Percentiles rank a stretch among this genome's conserved stretches.
phyloP scores from a whole-genome alignment of 2,329 filamentous ascomycete species.

The Neonectria punicea region DNA sequence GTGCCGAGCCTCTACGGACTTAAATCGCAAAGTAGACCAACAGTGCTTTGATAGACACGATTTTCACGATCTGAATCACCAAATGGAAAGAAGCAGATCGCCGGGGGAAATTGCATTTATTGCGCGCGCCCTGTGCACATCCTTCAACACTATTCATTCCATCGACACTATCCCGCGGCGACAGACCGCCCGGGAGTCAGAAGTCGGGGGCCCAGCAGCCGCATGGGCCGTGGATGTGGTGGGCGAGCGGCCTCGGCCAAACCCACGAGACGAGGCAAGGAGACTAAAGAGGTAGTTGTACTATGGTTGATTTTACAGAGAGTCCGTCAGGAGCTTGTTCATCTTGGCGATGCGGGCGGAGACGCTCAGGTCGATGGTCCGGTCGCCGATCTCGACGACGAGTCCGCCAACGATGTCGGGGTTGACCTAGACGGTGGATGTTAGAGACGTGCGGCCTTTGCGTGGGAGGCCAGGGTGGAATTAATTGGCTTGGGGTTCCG shows the following conservation, averaged over 20 bases:
- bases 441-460: slow-evolving; percentile 24
- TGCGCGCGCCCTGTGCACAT: slow-evolving; percentile 42
- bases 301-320: slow-evolving; percentile 76
- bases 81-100: slow-evolving; percentile 1
- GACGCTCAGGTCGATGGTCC: slow-evolving; percentile 97
- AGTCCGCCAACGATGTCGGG: slow-evolving; percentile 93
- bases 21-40: not conserved
- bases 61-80: not conserved
- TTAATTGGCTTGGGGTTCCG: not conserved
- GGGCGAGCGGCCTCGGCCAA: slow-evolving; percentile 16
- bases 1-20: not conserved
- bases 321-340: slow-evolving; percentile 98
- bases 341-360: slow-evolving; percentile 95
- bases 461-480: not conserved
- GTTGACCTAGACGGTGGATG: slow-evolving; percentile 73
- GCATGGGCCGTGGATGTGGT: slow-evolving; percentile 16
- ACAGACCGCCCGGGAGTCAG: slow-evolving; percentile 33
- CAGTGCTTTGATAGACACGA: not conserved
- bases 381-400: slow-evolving; percentile 95
- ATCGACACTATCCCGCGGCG: slow-evolving; percentile 38
- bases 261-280: slow-evolving; percentile 34
- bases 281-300: slow-evolving; percentile 43
- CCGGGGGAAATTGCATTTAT: slow-evolving; percentile 43
- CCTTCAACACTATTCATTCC: slow-evolving; percentile 47
- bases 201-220: slow-evolving; percentile 32